Evolutionary conservation across 176 grass and related monocot species (phyloP).

Genomic region (Cocos nucifera): DNA sequence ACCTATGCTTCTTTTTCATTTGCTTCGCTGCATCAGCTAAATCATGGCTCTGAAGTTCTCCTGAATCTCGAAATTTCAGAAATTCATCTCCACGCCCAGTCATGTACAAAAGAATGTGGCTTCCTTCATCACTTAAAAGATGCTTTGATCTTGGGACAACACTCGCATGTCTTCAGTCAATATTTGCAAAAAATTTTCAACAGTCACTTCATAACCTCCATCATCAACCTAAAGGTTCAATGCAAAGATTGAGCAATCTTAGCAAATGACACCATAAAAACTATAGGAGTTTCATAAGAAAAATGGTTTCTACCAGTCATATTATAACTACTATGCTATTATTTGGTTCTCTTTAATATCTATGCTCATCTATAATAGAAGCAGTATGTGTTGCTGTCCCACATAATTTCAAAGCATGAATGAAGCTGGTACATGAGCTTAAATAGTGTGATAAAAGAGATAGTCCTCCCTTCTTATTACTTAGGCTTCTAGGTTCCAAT

Average conservation of each 20-base stretch:
- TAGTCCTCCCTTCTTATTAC: too few relatives aligned
- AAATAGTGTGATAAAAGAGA: too few relatives aligned
- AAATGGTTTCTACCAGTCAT: too few relatives aligned
- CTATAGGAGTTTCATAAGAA: too few relatives aligned
- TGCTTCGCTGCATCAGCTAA: constrained; percentile 94
- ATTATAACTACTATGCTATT: too few relatives aligned
- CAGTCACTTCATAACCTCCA: constrained; percentile 88
- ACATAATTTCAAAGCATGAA: too few relatives aligned
- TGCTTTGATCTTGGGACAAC: constrained; percentile 84
- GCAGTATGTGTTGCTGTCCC: too few relatives aligned
- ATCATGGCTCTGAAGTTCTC: constrained; percentile 95
- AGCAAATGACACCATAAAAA: background rate
- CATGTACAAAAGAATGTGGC: constrained; percentile 96
- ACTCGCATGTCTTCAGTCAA: constrained; percentile 75
- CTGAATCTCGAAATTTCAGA: constrained; percentile 96
- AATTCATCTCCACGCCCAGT: constrained; percentile 97
- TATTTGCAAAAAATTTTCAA: constrained; percentile 84
- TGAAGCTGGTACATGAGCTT: too few relatives aligned
- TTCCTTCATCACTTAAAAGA: constrained; percentile 94
- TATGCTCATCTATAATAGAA: too few relatives aligned
- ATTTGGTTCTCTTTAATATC: too few relatives aligned
- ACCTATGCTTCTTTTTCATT: constrained; percentile 85
- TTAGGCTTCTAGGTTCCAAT: too few relatives aligned
- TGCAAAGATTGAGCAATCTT: background rate
- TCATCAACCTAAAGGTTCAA: constrained; percentile 70